Conservation (phyloP, 257 asterid genomes). For the Lantana camara region DNA sequence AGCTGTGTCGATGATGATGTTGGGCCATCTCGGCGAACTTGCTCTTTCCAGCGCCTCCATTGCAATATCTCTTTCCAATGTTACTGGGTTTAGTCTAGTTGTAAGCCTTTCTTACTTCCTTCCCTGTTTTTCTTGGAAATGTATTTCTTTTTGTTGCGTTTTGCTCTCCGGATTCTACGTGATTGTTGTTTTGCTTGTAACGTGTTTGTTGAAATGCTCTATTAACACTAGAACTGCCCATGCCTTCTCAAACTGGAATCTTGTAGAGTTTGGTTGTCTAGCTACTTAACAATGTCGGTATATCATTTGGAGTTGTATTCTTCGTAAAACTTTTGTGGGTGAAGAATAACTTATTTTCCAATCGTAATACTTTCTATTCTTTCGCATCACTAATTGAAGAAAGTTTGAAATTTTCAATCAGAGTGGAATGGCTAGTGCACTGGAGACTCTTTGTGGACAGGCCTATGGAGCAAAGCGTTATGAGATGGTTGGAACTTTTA, state of each 20-base stretch:
- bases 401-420: conserved; percentile 2
- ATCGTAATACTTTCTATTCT: neutral
- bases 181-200: too few species aligned
- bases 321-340: neutral
- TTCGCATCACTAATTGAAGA: neutral
- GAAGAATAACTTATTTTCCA: neutral
- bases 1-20: too few species aligned
- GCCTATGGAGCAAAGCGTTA: conserved; percentile 50
- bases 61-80: too few species aligned
- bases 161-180: neutral
- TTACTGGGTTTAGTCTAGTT: conserved; percentile 44
- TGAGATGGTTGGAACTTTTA: conserved; percentile 35
- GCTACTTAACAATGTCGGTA: too few species aligned
- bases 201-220: too few species aligned
- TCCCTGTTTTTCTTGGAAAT: neutral
- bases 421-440: conserved; percentile 51
- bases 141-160: neutral
- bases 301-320: neutral
- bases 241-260: too few species aligned
- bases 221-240: too few species aligned
- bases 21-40: too few species aligned
- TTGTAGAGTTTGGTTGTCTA: too few species aligned
- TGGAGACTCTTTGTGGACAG: conserved; percentile 61
- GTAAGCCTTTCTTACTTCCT: conserved; percentile 16
- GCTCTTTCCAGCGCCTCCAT: too few species aligned